Evolutionary conservation across 2,329 filamentous ascomycete species (phyloP), one percentile per base, ranked within the genome.

Genomic region (Ascomycota sp.): DNA sequence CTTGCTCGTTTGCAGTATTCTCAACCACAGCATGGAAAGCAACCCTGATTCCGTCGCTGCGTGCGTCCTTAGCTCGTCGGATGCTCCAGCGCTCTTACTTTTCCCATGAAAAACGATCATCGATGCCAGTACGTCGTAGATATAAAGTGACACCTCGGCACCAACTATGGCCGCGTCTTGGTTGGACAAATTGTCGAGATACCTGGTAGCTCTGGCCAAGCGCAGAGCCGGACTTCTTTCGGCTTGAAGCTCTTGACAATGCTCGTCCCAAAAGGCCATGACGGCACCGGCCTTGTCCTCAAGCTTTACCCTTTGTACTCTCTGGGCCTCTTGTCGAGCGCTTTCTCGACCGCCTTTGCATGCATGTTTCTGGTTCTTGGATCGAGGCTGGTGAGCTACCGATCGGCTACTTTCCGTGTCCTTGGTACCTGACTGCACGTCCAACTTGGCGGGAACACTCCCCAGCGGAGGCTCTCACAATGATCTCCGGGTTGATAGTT

Each of bases 401-500:
- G 22, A 11, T 11, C 15, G 11, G 8, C 7, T 11, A n/a, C 20
- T 27, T 30, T 4, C 9, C 20, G 4, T 28, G 17, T 7, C 20
- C 8, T 17, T 17, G 15, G 4, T 17, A 17, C 15, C 3, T 17
- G 15, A 3, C 15, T 17, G 15, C 12, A 7, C 5, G 10, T 7
- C n/a, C 5, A 22, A 17, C 33, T 7, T 34, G 30, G 12, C 8
- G 8, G 7, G 7, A 12, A 8, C 5, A 15, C 5, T 30, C 29
- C 5, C 31, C 27, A 10, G 30, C 38, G 33, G 8, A 34, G 33
- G 37, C 37, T 17, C 23, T 59, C 2, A 74, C 62, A 29, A 81
- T 65, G 4, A 57, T 66, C 43, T 80, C 72, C 0, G 72, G 72
- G 17, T 75, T 59, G 5, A 80, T 57, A 3, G 53, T 55, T 37